Conservation (phyloP, 176 grass and related monocot genomes). For the Otatea glauca region DNA sequence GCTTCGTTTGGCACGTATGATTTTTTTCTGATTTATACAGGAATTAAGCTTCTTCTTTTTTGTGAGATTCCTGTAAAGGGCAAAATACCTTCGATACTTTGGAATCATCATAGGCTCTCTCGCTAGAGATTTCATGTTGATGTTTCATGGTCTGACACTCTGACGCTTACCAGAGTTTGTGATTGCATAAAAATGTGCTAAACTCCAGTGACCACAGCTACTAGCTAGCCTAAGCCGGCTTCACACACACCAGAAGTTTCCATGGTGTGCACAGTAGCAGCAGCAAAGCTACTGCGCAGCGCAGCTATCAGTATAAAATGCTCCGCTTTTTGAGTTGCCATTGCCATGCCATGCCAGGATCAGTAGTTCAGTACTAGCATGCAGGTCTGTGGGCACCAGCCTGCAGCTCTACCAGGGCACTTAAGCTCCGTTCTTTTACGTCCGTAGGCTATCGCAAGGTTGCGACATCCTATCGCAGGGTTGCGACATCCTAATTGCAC, state of each 20-base stretch:
- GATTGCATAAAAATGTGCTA: slow-evolving; percentile 39
- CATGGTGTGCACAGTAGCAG: neutral
- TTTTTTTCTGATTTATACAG: too few species aligned
- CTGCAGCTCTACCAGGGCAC: neutral
- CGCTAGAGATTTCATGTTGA: slow-evolving; percentile 26
- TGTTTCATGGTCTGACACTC: slow-evolving; percentile 38
- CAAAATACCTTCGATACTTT: neutral
- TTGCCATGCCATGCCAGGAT: neutral
- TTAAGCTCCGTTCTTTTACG: slow-evolving; percentile 32
- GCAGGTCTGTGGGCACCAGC: too few species aligned
- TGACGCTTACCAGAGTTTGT: slow-evolving; percentile 18
- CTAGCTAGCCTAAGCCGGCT: neutral
- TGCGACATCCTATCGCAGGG: slow-evolving; percentile 38
- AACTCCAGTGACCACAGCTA: slow-evolving; percentile 15
- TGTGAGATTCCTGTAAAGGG: too few species aligned
- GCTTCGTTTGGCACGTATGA: accelerated
- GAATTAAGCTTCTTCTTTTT: too few species aligned
- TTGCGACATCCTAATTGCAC: slow-evolving; percentile 47
- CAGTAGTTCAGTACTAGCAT: neutral
- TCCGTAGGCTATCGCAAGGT: slow-evolving; percentile 31
- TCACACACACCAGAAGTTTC: neutral
- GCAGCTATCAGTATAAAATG: too few species aligned
- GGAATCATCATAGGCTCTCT: slow-evolving; percentile 10
- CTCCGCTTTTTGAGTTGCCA: neutral
- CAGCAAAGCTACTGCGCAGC: neutral